Conservation (phyloP, 257 asterid genomes). For the Gardenia jasminoides region DNA sequence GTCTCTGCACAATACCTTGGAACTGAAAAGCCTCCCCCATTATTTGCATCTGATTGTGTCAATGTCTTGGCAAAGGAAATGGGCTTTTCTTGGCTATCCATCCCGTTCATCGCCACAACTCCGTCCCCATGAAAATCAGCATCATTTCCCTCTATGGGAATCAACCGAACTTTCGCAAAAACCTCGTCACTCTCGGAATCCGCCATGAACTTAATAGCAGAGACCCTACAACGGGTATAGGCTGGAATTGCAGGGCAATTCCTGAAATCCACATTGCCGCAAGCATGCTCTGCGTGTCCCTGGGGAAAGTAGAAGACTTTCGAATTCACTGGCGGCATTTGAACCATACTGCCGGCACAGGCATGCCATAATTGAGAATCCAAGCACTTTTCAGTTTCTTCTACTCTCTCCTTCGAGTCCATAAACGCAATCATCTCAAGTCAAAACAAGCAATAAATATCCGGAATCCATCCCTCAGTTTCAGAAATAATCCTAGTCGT, state of each 20-base stretch:
- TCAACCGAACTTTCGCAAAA: constrained; percentile 50
- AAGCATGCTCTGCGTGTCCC: constrained; percentile 84
- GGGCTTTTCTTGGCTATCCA: constrained; percentile 61
- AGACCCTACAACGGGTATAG: constrained; percentile 52
- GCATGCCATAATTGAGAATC: constrained; percentile 99
- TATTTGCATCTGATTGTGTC: constrained; percentile 88
- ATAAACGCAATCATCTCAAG: constrained; percentile 54
- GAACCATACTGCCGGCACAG: constrained; percentile 96
- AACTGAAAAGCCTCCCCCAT: constrained; percentile 94
- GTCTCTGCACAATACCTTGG: constrained; percentile 96
- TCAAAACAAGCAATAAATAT: not conserved
- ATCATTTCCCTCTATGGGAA: constrained; percentile 39
- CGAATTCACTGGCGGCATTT: constrained; percentile 66
- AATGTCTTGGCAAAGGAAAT: constrained; percentile 81
- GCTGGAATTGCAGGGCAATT: constrained; percentile 51
- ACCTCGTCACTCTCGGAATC: constrained; percentile 90
- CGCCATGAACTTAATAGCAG: constrained; percentile 69
- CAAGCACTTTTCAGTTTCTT: constrained; percentile 59
- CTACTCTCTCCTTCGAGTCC: constrained; percentile 56
- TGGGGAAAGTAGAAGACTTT: constrained; percentile 89
- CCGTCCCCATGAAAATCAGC: constrained; percentile 38
- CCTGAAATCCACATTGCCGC: constrained; percentile 56
- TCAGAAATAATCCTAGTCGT: constrained; percentile 12
- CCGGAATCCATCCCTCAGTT: constrained; percentile 10
- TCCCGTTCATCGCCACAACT: constrained; percentile 26